These are phyloP conservation scores for Colletotrichum acutatum DNA, from an alignment of 2,329 filamentous ascomycete genomes.

Conservation along the genomic window DNA sequence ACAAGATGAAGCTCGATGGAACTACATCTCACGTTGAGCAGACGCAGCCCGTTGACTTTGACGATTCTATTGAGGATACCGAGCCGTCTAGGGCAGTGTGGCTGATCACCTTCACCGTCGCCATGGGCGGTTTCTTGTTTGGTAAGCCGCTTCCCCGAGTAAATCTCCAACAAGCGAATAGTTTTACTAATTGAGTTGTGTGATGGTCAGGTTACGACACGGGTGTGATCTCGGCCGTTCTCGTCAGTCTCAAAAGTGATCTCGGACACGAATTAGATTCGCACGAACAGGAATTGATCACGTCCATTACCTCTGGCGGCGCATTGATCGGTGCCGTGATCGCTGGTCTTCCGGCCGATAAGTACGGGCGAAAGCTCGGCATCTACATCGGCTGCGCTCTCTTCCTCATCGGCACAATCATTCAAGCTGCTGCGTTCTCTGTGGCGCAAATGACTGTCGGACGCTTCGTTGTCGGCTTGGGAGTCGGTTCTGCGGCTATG, in stretches of 20 bases:
- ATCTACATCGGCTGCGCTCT: conserved; percentile 54
- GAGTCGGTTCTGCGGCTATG: conserved; percentile 61
- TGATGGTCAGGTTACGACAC: conserved; percentile 55
- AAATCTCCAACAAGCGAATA: no score
- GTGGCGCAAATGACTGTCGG: conserved; percentile 56
- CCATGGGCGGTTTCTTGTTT: conserved; percentile 43
- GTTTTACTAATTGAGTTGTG: not conserved
- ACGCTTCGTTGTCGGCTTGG: conserved; percentile 59
- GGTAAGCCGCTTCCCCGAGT: conserved; percentile 20
- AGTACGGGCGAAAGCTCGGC: conserved; percentile 51
- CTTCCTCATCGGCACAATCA: conserved; percentile 50
- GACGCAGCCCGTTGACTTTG: conserved; percentile 34
- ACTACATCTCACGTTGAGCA: conserved; percentile 28
- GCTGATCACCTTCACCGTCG: conserved; percentile 42
- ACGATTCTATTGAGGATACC: conserved; percentile 42
- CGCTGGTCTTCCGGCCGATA: conserved; percentile 50
- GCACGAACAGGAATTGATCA: conserved; percentile 62
- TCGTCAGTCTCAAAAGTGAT: conserved; percentile 53
- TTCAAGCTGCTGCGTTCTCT: conserved; percentile 48
- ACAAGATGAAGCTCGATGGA: conserved; percentile 3
- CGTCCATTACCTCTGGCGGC: conserved; percentile 61
- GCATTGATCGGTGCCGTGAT: conserved; percentile 55
- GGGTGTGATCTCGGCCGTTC: conserved; percentile 59
- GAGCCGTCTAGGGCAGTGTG: conserved; percentile 40
- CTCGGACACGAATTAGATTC: conserved; percentile 53